Evolutionary conservation across 768 basidiomycete genomes (phyloP).

Genomic region (Pisolithus albus): DNA sequence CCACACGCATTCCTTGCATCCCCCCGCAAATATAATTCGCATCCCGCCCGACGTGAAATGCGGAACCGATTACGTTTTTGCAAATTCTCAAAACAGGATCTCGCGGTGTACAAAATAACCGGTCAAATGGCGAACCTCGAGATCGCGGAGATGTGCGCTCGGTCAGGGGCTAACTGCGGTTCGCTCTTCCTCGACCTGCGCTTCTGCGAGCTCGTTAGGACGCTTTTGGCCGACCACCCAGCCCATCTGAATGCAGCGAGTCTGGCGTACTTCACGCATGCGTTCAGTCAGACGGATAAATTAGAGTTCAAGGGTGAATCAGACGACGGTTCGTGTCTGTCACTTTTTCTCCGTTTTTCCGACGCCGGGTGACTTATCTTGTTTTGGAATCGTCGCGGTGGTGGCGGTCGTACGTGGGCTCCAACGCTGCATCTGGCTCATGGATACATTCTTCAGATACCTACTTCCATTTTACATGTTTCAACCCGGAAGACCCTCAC

Average conservation of each 20-base stretch:
- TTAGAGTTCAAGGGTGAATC: slow-evolving; percentile 61
- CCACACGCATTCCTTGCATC: neutral
- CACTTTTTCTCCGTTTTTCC: neutral
- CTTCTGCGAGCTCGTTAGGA: slow-evolving; percentile 76
- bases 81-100: slow-evolving; percentile 25
- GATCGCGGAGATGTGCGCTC: slow-evolving; percentile 85
- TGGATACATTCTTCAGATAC: slow-evolving; percentile 41
- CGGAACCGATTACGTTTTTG: neutral
- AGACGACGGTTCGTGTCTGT: slow-evolving; percentile 58
- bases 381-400: neutral
- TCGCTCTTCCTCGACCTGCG: slow-evolving; percentile 83
- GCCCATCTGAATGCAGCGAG: slow-evolving; percentile 77
- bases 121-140: slow-evolving; percentile 77
- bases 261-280: slow-evolving; percentile 82
- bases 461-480: slow-evolving; percentile 86
- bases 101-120: slow-evolving; percentile 69
- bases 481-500: slow-evolving; percentile 79
- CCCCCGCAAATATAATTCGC: neutral
- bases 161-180: slow-evolving; percentile 83
- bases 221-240: slow-evolving; percentile 74
- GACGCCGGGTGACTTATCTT: neutral
- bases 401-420: neutral
- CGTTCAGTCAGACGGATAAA: slow-evolving; percentile 87
- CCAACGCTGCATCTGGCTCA: neutral
- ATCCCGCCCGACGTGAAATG: neutral